Base-by-base conservation (phyloP, 441 rosid genomes). In the Macaranga tanarius region DNA sequence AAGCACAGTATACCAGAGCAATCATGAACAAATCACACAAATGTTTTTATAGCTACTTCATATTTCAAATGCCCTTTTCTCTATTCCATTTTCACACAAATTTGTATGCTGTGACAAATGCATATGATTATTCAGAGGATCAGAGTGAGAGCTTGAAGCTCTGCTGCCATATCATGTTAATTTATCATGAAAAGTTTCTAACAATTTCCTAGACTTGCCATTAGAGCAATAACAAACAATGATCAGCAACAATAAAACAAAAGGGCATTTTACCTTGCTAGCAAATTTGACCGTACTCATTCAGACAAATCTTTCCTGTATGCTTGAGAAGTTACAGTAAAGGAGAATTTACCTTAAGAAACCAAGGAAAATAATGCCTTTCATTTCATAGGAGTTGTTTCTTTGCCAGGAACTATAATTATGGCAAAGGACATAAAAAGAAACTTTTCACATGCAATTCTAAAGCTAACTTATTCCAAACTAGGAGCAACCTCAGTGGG, bases 401-500 rank as follows among this genome's bases (percentile, higher is more conserved):
- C 55, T 67, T 72, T 61, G 57, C 57, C 74, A 57, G 47, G 45
- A 71, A 68, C 40, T 47, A 23, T 31, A 62, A 65, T 48, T 56
- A n/a, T 22, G 17, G 61, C 66, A 62, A 51, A 19, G 22, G 17
- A 51, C 34, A 40, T 40, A 40, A 5, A 40, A 40, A 40, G 44
- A 28, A 38, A 28, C 65, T 38, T 31, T 67, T 66, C 69, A 44
- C 76, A 12, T 63, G 8, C 52, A 57, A 66, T 52, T 31, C 40
- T 23, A 56, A 68, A 69, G 50, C 16, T 61, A 74, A 51, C n/a
- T 81, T 87, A 94, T 44, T 94, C 95, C 88, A 89, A 86, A 81
- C 92, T 87, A 67, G 97, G 97, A 1, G 97, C 97, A 77, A 89
- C 95, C 83, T 94, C 99, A 10, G 97, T 92, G 17, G 97, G 99